These are phyloP conservation scores for Lachnellula hyalina DNA, from an alignment of 2,329 filamentous ascomycete species.

Conservation along the genomic window DNA sequence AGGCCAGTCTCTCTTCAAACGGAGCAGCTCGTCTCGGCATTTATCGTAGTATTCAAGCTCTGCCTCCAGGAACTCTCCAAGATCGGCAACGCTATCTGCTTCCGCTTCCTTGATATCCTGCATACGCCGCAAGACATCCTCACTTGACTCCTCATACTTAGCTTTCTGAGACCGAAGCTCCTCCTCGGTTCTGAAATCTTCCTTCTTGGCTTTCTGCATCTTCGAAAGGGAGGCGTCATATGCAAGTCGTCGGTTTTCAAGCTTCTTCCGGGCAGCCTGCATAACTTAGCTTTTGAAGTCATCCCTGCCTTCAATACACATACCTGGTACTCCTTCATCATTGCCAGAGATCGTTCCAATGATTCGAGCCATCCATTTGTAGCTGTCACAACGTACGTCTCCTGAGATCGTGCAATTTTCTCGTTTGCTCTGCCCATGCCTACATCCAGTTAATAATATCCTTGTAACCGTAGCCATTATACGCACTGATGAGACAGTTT, in stretches of 20 bases:
- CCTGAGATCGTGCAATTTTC: slow-evolving; percentile 77
- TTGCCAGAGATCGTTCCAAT: slow-evolving; percentile 80
- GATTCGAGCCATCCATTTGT: slow-evolving; percentile 85
- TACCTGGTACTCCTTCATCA: slow-evolving; percentile 98
- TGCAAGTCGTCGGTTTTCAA: slow-evolving; percentile 80
- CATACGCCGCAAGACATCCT: slow-evolving; percentile 90
- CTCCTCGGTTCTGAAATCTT: slow-evolving; percentile 90
- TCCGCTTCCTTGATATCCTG: slow-evolving; percentile 94
- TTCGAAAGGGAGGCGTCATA: slow-evolving; percentile 88
- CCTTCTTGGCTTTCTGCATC: slow-evolving; percentile 88
- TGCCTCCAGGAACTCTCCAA: slow-evolving; percentile 78
- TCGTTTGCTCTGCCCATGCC: slow-evolving; percentile 83
- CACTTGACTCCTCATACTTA: slow-evolving; percentile 93
- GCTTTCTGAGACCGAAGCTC: slow-evolving; percentile 85
- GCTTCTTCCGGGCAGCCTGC: slow-evolving; percentile 81
- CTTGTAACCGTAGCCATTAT: not conserved
- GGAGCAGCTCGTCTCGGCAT: slow-evolving; percentile 75
- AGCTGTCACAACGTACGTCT: slow-evolving; percentile 71
- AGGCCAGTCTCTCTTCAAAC: slow-evolving; percentile 65
- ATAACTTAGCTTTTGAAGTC: slow-evolving; percentile 18
- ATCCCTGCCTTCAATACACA: slow-evolving; percentile 22
- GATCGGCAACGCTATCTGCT: slow-evolving; percentile 71
- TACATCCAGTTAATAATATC: slow-evolving; percentile 31
- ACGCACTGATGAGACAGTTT: slow-evolving; percentile 66
- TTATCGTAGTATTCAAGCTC: slow-evolving; percentile 89